Percentiles rank a stretch among this genome's conserved stretches.
These are phyloP conservation scores for Penicillium cataractarum DNA, from an alignment of 495 filamentous ascomycete species.

Conservation along the genomic window DNA sequence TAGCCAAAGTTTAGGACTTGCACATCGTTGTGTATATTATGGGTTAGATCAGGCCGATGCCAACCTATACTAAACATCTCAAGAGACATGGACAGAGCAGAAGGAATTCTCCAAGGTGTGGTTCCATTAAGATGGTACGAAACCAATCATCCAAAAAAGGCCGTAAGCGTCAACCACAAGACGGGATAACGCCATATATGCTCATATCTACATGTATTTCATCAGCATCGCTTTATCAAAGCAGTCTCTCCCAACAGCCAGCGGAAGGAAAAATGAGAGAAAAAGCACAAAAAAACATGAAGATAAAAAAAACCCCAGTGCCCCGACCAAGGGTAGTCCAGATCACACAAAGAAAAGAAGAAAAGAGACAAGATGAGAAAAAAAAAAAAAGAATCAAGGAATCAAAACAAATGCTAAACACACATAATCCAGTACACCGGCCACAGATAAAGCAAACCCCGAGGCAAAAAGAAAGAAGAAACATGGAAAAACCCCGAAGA, in stretches of 20 bases:
- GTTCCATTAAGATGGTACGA: conserved; percentile 28
- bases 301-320: conserved; percentile 21
- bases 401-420: conserved; percentile 23
- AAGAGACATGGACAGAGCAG: conserved; percentile 1
- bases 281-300: conserved; percentile 30
- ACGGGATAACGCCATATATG: conserved; percentile 48
- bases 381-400: conserved; percentile 7
- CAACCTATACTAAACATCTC: not conserved
- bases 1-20: not conserved
- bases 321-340: conserved; percentile 10
- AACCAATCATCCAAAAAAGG: conserved; percentile 21
- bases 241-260: conserved; percentile 34
- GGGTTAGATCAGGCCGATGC: not conserved
- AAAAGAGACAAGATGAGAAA: conserved; percentile 11
- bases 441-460: conserved; percentile 21
- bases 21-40: not conserved
- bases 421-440: conserved; percentile 40
- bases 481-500: conserved; percentile 16
- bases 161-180: conserved; percentile 28
- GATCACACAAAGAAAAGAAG: conserved; percentile 19
- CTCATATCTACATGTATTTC: conserved; percentile 53
- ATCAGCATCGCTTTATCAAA: conserved; percentile 47
- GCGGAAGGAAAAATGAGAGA: conserved; percentile 30
- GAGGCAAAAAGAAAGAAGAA: conserved; percentile 16
- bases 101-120: conserved; percentile 1